Percentiles rank a stretch among this genome's conserved stretches.
These are phyloP conservation scores for Serendipita sp. DNA, from an alignment of 1,284 basidiomycete genomes.

Conservation along the genomic window DNA sequence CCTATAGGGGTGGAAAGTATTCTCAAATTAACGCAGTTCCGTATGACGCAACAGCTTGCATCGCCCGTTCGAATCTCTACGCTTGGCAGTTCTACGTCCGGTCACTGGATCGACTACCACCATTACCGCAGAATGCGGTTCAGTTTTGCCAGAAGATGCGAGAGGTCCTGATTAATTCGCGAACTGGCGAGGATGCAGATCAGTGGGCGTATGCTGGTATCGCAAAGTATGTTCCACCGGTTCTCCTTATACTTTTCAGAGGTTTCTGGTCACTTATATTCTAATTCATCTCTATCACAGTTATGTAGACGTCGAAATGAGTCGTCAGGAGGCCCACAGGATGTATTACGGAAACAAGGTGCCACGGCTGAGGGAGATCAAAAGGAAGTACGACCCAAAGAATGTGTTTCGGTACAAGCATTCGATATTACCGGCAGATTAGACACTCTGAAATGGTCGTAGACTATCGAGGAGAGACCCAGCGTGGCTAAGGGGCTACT, in stretches of 20 bases:
- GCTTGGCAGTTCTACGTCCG: neutral
- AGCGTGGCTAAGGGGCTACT: no score
- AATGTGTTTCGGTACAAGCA: conserved; percentile 50
- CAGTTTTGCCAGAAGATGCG: neutral
- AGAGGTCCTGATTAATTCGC: neutral
- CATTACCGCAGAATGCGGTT: neutral
- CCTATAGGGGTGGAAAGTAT: neutral
- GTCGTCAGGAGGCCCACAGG: conserved; percentile 21
- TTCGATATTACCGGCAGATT: conserved; percentile 2
- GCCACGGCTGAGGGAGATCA: conserved; percentile 50
- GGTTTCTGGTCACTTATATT: neutral
- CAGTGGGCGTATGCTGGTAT: neutral
- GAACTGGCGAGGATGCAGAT: neutral
- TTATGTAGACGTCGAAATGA: conserved; percentile 13
- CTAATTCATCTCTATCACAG: neutral
- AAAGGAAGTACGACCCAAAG: conserved; percentile 57
- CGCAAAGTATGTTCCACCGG: neutral
- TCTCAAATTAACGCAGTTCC: neutral
- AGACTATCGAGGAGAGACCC: no score
- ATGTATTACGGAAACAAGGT: conserved; percentile 63
- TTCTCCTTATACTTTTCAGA: neutral
- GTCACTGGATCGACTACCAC: neutral
- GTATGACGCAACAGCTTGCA: neutral
- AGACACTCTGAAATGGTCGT: no score
- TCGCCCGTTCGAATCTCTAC: neutral